Conservation (phyloP, 805 yeast genomes). For the Torulaspora gathmanii region DNA sequence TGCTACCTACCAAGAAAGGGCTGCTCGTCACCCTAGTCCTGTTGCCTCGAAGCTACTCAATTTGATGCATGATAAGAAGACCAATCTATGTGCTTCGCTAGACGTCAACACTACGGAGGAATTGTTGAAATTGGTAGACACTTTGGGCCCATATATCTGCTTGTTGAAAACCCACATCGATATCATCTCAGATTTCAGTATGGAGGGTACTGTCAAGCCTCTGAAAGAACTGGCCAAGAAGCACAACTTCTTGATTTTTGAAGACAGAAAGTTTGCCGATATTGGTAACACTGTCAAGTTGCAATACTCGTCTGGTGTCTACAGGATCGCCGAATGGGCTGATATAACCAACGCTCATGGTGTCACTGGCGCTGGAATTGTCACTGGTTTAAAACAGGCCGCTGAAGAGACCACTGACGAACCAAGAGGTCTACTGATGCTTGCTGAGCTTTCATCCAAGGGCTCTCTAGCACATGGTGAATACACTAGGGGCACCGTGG, state of each 20-base stretch:
- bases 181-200: slow-evolving; percentile 81
- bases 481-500: slow-evolving; percentile 82
- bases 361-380: slow-evolving; percentile 92
- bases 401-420: slow-evolving; percentile 60
- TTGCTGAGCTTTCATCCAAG: slow-evolving; percentile 91
- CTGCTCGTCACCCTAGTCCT: slow-evolving; percentile 64
- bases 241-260: slow-evolving; percentile 87
- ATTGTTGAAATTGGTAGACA: slow-evolving; percentile 64
- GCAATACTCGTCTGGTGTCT: slow-evolving; percentile 88
- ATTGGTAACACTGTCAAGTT: slow-evolving; percentile 96
- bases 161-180: slow-evolving; percentile 93
- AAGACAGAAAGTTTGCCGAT: slow-evolving; percentile 97
- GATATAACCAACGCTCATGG: slow-evolving; percentile 98
- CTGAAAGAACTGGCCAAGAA: slow-evolving; percentile 66
- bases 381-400: slow-evolving; percentile 80
- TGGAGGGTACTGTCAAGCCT: slow-evolving; percentile 75
- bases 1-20: slow-evolving; percentile 60
- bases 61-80: slow-evolving; percentile 72
- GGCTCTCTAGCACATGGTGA: slow-evolving; percentile 93
- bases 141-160: slow-evolving; percentile 86
- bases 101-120: slow-evolving; percentile 82
- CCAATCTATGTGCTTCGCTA: slow-evolving; percentile 91
- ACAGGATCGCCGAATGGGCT: slow-evolving; percentile 87
- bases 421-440: slow-evolving; percentile 87
- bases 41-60: slow-evolving; percentile 70